Evolutionary conservation across 805 yeast genomes (phyloP).

Genomic region (Debaryomyces castellii): DNA sequence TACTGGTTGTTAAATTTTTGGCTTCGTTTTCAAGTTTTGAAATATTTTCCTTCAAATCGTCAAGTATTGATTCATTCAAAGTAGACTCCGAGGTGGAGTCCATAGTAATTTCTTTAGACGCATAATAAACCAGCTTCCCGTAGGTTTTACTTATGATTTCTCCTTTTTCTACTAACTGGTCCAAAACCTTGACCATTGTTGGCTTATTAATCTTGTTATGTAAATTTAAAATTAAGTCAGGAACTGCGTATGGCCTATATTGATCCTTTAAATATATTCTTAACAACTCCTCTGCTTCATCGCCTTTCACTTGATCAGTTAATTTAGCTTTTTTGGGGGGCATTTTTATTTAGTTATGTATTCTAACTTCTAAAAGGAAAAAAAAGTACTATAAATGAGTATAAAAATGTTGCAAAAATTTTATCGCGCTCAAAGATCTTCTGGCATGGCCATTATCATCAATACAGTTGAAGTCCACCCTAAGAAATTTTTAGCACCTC

Average conservation of each 20-base stretch:
- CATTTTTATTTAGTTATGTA: conserved; percentile 1
- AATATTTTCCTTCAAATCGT: conserved; percentile 1
- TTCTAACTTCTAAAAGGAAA: background rate
- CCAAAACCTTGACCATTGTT: conserved; percentile 33
- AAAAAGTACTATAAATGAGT: background rate
- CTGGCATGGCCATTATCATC: conserved; percentile 82
- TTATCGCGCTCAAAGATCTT: conserved; percentile 19
- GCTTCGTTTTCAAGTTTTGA: background rate
- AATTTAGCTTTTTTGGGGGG: conserved; percentile 2
- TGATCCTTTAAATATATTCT: conserved; percentile 40
- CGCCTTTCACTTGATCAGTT: conserved; percentile 1
- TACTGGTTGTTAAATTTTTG: conserved; percentile 1
- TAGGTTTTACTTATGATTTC: conserved; percentile 38
- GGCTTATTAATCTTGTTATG: conserved; percentile 39
- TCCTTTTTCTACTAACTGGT: conserved; percentile 27
- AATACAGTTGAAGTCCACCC: conserved; percentile 93
- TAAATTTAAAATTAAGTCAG: conserved; percentile 46
- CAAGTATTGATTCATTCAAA: conserved; percentile 1
- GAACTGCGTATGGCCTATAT: conserved; percentile 48
- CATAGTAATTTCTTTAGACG: conserved; percentile 33
- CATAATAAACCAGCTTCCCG: conserved; percentile 45
- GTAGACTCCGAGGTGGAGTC: background rate
- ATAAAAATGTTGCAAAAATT: conserved; percentile 1
- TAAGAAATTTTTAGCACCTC: conserved; percentile 83
- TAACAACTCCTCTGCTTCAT: conserved; percentile 30